Percentiles rank a stretch among this genome's conserved stretches.
Conservation (phyloP, 495 filamentous ascomycete genomes). For the Trichoderma virens region DNA sequence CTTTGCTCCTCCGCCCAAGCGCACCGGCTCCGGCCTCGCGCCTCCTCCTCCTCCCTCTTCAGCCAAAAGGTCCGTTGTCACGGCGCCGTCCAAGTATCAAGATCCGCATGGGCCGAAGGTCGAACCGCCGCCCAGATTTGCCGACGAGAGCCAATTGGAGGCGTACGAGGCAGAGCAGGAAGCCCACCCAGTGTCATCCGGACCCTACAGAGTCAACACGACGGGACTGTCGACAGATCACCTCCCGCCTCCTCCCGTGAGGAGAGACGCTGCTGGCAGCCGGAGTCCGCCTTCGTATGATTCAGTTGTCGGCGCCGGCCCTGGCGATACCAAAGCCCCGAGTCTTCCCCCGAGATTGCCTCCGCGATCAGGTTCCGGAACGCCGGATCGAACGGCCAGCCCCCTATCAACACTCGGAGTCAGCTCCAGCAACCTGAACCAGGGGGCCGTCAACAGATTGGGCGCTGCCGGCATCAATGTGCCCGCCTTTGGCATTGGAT, state of each 20-base stretch:
- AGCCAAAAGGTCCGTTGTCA: slow-evolving; percentile 6
- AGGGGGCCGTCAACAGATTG: slow-evolving; percentile 58
- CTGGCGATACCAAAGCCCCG: slow-evolving; percentile 31
- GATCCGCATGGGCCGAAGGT: slow-evolving; percentile 17
- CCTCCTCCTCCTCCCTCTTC: neutral
- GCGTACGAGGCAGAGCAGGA: slow-evolving; percentile 27
- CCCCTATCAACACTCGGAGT: slow-evolving; percentile 21
- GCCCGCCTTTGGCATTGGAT: slow-evolving; percentile 68
- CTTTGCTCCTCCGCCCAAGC: slow-evolving; percentile 43
- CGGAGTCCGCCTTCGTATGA: slow-evolving; percentile 18
- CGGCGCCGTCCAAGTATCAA: slow-evolving; percentile 28
- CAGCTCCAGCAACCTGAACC: slow-evolving; percentile 48
- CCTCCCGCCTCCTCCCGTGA: slow-evolving; percentile 64
- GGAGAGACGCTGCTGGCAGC: slow-evolving; percentile 38
- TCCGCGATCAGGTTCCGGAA: slow-evolving; percentile 34
- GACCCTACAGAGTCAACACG: slow-evolving; percentile 61
- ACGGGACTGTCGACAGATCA: slow-evolving; percentile 61
- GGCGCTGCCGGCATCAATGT: slow-evolving; percentile 74
- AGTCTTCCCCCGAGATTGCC: slow-evolving; percentile 60
- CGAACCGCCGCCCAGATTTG: neutral
- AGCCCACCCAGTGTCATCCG: slow-evolving; percentile 43
- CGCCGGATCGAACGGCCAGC: slow-evolving; percentile 45
- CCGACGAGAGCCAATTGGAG: neutral
- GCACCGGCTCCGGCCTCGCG: slow-evolving; percentile 9
- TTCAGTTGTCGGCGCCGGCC: slow-evolving; percentile 9